Evolutionary conservation across 768 basidiomycete species (phyloP), one percentile per base, ranked within the genome.

Genomic region (Clathrus columnatus): DNA sequence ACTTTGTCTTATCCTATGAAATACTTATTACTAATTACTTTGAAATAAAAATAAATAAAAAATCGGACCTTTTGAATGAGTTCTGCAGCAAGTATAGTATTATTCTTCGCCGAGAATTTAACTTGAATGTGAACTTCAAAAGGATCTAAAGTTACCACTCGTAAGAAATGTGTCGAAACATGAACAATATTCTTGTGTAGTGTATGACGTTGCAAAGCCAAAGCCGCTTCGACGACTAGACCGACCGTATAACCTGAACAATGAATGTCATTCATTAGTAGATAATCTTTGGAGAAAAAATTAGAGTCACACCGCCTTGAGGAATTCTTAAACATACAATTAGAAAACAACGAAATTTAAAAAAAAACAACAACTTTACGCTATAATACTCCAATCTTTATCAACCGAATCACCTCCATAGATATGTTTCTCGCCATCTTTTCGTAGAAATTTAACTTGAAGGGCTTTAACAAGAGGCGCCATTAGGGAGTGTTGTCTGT

Each of bases 41-140:
- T 51, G 29, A 18, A 10, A 42, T n/a, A 26, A 18, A 24, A 14
- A 14, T 20, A n/a, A 14, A 48, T 41, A 5, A 62, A 18, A 11
- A 44, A 32, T 67, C 68, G 26, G 59, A 83, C 83, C 62, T 75
- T 66, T 65, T 85, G 84, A n/a, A 77, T 51, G 16, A 86, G 70
- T 30, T 81, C 75, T 17, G 81, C 83, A 8, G 69, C 62, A n/a
- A 87, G 48, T 56, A 83, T 83, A 17, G 79, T 78, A 56, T 83
- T 80, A 0, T 68, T 71, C 46, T 71, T 73, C 2, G 83, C 81
- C 5, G 63, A 64, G 61, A 77, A 81, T n/a, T 82, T 29, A 1
- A 63, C 66, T 5, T 69, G 72, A 0, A 85, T 68, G 46, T 67
- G 74, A 10, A 84, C 73, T 48, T 76, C 73, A 59, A 77, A 80